phyloP scores from a whole-genome alignment of 495 filamentous ascomycete genomes.

The Pseudevernia furfuracea region DNA sequence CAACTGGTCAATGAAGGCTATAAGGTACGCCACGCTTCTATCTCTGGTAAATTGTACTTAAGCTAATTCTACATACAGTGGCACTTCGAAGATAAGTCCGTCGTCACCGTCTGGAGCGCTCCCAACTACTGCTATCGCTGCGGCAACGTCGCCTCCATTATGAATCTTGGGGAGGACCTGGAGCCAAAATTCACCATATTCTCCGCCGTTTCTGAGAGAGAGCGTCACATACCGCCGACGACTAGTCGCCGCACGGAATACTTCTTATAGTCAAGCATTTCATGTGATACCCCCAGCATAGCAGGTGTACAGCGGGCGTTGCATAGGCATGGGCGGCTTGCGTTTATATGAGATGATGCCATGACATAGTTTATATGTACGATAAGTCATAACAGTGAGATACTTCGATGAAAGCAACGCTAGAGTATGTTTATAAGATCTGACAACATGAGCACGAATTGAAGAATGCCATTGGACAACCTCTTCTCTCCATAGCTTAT shows the following conservation, averaged over 20 bases:
- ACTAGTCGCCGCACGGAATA: constrained; percentile 83
- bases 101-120: constrained; percentile 98
- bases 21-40: constrained; percentile 49
- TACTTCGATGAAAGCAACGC: background rate
- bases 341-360: background rate
- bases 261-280: constrained; percentile 57
- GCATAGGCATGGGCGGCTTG: constrained; percentile 2
- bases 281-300: constrained; percentile 25
- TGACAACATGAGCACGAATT: background rate
- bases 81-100: constrained; percentile 89
- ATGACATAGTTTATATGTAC: background rate
- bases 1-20: constrained; percentile 97
- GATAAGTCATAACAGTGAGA: background rate
- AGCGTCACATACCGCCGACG: constrained; percentile 75
- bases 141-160: constrained; percentile 94
- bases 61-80: constrained; percentile 44
- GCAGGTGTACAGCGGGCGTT: constrained; percentile 16
- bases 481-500: background rate
- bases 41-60: background rate
- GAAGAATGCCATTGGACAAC: background rate
- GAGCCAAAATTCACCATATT: constrained; percentile 91
- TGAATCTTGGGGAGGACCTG: constrained; percentile 80
- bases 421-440: background rate
- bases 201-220: constrained; percentile 84
- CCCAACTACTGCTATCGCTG: constrained; percentile 99